Evolutionary conservation across 169 alveolate species (phyloP).

Genomic region (Plasmodium vivax): DNA sequence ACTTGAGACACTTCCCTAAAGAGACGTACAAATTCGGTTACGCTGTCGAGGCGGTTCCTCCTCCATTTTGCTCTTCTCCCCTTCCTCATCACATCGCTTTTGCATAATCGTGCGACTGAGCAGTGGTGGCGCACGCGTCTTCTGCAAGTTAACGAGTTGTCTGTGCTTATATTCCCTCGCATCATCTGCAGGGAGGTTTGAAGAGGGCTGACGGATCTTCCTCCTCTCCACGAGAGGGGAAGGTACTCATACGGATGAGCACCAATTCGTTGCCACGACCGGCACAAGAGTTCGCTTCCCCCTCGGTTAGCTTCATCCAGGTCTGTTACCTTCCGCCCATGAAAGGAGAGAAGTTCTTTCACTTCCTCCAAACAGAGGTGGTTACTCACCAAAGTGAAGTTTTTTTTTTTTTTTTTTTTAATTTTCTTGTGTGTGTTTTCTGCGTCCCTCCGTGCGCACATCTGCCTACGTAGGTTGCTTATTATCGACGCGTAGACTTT

Average conservation of each 20-base stretch:
- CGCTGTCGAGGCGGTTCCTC: background rate
- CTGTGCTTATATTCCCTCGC: background rate
- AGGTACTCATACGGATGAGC: background rate
- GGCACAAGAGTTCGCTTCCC: background rate
- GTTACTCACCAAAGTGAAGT: background rate
- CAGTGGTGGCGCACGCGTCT: background rate
- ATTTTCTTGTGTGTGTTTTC: background rate
- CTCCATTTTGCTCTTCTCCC: background rate
- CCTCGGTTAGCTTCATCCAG: background rate
- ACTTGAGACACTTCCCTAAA: constrained; percentile 7
- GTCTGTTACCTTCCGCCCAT: background rate
- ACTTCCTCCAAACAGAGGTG: background rate
- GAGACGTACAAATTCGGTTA: background rate
- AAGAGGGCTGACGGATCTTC: background rate
- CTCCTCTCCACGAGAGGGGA: background rate
- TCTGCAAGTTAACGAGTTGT: background rate
- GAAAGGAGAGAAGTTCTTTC: background rate
- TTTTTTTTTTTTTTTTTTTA: background rate
- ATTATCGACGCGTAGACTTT: background rate
- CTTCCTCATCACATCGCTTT: background rate
- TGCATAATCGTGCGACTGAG: background rate
- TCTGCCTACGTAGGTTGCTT: background rate
- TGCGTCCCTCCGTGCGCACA: background rate
- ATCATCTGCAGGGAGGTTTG: background rate
- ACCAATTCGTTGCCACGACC: background rate